Evolutionary conservation across 1,139 yeast species (phyloP).

Genomic region (Hyphopichia buzzinii): DNA sequence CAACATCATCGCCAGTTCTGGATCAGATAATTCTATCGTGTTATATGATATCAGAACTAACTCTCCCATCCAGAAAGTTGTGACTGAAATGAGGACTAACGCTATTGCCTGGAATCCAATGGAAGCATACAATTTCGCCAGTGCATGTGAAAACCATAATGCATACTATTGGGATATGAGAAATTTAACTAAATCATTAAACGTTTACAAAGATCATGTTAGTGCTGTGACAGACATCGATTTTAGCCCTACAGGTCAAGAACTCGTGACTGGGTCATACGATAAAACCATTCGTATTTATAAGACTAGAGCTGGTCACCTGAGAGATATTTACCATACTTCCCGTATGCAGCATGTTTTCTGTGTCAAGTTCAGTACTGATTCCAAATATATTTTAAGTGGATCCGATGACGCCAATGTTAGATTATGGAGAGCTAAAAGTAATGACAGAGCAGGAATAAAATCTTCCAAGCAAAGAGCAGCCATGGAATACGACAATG

Average conservation of each 20-base stretch:
- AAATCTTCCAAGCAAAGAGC: constrained; percentile 78
- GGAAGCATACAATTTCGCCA: constrained; percentile 93
- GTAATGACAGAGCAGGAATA: constrained; percentile 79
- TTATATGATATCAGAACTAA: constrained; percentile 91
- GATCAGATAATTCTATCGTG: constrained; percentile 87
- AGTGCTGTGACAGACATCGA: constrained; percentile 95
- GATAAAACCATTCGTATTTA: constrained; percentile 89
- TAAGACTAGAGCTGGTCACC: constrained; percentile 78
- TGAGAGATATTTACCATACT: constrained; percentile 93
- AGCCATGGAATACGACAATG: constrained; percentile 85
- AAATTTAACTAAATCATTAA: constrained; percentile 71
- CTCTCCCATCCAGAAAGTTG: constrained; percentile 88
- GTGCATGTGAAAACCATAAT: constrained; percentile 94
- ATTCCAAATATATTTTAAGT: constrained; percentile 77
- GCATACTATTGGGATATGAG: constrained; percentile 96
- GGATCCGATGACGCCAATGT: constrained; percentile 98
- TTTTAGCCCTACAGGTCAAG: constrained; percentile 96
- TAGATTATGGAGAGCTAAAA: constrained; percentile 86
- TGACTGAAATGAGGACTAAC: constrained; percentile 80
- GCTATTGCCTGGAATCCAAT: constrained; percentile 95
- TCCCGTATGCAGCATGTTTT: constrained; percentile 96
- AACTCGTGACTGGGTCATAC: constrained; percentile 91
- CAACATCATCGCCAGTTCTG: constrained; percentile 84
- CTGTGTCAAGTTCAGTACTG: constrained; percentile 81
- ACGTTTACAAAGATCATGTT: constrained; percentile 92